Percentiles rank a stretch among this genome's conserved stretches.
Conservation (phyloP, 495 filamentous ascomycete genomes). For the Massariosphaeria phaeospora region DNA sequence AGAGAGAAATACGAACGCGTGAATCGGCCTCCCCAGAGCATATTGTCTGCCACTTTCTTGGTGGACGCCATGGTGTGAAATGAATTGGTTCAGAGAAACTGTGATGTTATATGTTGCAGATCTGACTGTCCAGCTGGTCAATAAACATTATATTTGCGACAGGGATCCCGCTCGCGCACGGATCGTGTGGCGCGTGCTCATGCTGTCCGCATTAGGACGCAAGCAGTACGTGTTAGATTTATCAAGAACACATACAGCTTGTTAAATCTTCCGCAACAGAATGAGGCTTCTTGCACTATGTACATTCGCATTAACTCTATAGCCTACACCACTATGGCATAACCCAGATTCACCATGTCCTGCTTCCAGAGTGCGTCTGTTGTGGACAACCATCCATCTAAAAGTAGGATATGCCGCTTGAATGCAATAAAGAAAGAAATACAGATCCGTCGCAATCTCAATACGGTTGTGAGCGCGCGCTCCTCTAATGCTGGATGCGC, state of each 20-base stretch:
- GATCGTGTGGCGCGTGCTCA: too few relatives aligned
- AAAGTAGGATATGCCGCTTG: neutral
- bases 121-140: too few relatives aligned
- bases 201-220: too few relatives aligned
- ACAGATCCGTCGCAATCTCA: neutral
- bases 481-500: neutral
- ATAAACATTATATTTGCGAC: neutral
- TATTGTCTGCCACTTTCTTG: slow-evolving; percentile 46
- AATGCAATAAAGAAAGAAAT: neutral
- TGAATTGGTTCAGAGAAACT: neutral
- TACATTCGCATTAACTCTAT: neutral
- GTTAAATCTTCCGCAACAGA: neutral
- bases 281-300: neutral
- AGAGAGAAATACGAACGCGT: slow-evolving; percentile 51
- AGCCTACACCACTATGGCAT: too few relatives aligned
- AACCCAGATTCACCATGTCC: too few relatives aligned
- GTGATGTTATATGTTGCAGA: too few relatives aligned
- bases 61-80: slow-evolving; percentile 25
- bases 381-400: too few relatives aligned
- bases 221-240: too few relatives aligned
- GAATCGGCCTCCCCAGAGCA: slow-evolving; percentile 81
- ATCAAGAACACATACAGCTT: too few relatives aligned
- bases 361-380: too few relatives aligned
- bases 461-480: slow-evolving; percentile 1
- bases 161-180: neutral